Evolutionary conservation across 2,329 filamentous ascomycete genomes (phyloP), one percentile per base, ranked within the genome.

Genomic region (Karstenula rhodostoma): DNA sequence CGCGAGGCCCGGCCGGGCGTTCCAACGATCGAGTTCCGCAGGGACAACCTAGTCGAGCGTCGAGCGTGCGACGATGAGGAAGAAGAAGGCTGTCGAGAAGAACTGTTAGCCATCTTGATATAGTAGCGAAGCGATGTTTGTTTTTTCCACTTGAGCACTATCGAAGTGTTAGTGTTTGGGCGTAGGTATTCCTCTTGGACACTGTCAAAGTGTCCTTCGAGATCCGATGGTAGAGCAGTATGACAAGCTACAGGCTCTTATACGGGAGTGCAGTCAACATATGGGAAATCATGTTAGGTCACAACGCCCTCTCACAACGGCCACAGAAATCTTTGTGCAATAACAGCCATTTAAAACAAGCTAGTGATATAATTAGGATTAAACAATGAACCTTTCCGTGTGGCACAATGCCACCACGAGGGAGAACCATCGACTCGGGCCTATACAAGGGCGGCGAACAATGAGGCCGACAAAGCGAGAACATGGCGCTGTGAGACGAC

Each of bases 291-390:
- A 66, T 59, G 61, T 62, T 32, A 22, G 56, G 13, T 47, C 43
- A 65, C 54, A 64, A 60, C 46, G 25, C 23, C 12, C 25, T 15
- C 40, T 50, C 37, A 63, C 50, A 54, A 46, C n/a, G 27, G 17
- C 32, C 42, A 55, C 42, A n/a, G 29, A 8, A 12, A 51, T 61
- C 61, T 65, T 64, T 68, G 60, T 63, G 42, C 27, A 61, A 43
- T 46, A n/a, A 52, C 43, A 55, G 46, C 48, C 57, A 63, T 61
- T 56, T 37, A 61, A 46, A 60, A 23, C 22, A 48, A 15, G 25
- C 48, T n/a, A 33, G 23, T n/a, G 29, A 27, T 63, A 61, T 59
- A 57, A 57, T 63, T 66, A 60, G 59, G 27, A 51, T n/a, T 35
- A 15, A 57, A 67, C 60, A 64, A 67, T 56, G 57, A 60, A 58